These are phyloP conservation scores for Ogataea naganishii DNA, from an alignment of 805 yeast species.

Conservation along the genomic window DNA sequence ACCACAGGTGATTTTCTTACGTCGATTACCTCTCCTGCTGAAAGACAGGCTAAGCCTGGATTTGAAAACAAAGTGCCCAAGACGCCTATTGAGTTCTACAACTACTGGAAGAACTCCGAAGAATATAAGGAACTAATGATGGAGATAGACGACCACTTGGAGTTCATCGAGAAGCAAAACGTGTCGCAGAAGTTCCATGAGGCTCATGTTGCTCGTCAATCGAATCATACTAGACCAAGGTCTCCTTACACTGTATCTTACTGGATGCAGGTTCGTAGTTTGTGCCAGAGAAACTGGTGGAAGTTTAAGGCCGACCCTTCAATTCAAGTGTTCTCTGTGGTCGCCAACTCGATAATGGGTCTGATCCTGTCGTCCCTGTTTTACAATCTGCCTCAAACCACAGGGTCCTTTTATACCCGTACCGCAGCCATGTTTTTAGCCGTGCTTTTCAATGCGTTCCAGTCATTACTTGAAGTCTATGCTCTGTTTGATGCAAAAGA, in stretches of 20 bases:
- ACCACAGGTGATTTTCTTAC: slow-evolving; percentile 39
- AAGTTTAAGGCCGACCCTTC: slow-evolving; percentile 44
- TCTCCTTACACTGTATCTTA: slow-evolving; percentile 51
- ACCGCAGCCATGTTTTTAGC: slow-evolving; percentile 64
- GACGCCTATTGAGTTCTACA: slow-evolving; percentile 29
- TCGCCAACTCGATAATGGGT: slow-evolving; percentile 44
- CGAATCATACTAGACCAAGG: slow-evolving; percentile 33
- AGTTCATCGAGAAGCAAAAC: slow-evolving; percentile 4
- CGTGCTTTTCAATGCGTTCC: slow-evolving; percentile 51
- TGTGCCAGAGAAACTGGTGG: slow-evolving; percentile 37
- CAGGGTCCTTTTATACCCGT: slow-evolving; percentile 44
- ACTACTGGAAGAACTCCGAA: slow-evolving; percentile 26
- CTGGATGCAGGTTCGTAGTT: slow-evolving; percentile 39
- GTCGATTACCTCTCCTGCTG: slow-evolving; percentile 22
- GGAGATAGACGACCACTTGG: slow-evolving; percentile 24
- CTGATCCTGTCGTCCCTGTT: slow-evolving; percentile 49
- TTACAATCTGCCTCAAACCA: slow-evolving; percentile 34
- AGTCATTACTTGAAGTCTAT: slow-evolving; percentile 51
- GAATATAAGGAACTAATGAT: slow-evolving; percentile 22
- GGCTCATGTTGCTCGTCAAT: slow-evolving; percentile 38
- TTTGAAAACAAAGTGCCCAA: slow-evolving; percentile 27
- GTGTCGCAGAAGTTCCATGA: slow-evolving; percentile 6
- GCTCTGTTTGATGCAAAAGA: slow-evolving; percentile 46
- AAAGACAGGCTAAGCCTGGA: slow-evolving; percentile 21
- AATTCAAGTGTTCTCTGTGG: slow-evolving; percentile 30